phyloP scores from a whole-genome alignment of 2,329 filamentous ascomycete species.

The Neobulgaria alba region DNA sequence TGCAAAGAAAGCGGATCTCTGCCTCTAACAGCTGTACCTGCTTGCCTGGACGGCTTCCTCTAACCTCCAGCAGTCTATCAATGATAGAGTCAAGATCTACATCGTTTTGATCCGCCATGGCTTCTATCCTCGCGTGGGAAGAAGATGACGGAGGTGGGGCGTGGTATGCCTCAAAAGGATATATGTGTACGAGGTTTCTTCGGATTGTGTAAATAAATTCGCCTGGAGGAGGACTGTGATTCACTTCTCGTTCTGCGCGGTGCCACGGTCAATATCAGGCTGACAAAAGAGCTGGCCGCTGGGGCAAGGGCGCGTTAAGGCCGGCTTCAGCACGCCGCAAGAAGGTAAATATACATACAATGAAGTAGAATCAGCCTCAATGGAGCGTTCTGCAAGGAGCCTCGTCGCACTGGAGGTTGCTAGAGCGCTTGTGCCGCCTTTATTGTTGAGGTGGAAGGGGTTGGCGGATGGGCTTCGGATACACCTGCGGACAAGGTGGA shows the following conservation, averaged over 20 bases:
- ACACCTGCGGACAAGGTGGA: not conserved
- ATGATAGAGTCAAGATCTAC: conserved; percentile 99
- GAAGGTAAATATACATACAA: conserved; percentile 19
- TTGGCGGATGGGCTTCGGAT: not conserved
- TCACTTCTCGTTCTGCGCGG: conserved; percentile 25
- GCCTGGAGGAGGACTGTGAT: conserved; percentile 27
- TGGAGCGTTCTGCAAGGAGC: conserved; percentile 26
- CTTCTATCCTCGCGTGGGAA: conserved; percentile 28
- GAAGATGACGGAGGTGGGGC: conserved; percentile 22
- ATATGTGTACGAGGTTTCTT: not conserved
- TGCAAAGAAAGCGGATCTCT: conserved; percentile 95
- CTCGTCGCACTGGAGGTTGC: conserved; percentile 10
- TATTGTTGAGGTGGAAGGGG: conserved; percentile 5
- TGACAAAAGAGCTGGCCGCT: conserved; percentile 11
- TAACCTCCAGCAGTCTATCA: conserved; percentile 92
- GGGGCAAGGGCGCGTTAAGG: conserved; percentile 10
- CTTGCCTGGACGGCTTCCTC: conserved; percentile 95
- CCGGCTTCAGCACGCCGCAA: conserved; percentile 5
- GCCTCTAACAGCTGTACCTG: conserved; percentile 95
- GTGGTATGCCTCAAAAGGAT: conserved; percentile 24
- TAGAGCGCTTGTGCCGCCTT: conserved; percentile 9
- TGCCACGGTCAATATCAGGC: conserved; percentile 18
- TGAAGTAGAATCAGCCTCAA: conserved; percentile 28
- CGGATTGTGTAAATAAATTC: conserved; percentile 5
- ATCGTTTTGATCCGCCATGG: conserved; percentile 73